Conservation (phyloP, 768 basidiomycete genomes). For the Tylopilus plumbeoviolaceoides region DNA sequence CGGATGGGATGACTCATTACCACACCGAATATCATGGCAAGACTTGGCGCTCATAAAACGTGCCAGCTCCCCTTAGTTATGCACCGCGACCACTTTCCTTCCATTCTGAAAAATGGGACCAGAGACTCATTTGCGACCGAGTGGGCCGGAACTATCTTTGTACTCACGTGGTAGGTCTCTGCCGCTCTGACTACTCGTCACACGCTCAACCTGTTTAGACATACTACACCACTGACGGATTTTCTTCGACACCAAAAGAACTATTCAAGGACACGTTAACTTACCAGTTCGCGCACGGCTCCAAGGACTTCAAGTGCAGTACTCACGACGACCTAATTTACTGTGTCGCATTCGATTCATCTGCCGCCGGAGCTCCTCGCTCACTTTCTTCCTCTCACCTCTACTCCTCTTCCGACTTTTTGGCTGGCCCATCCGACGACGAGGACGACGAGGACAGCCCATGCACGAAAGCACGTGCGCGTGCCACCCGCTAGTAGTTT, state of each 20-base stretch:
- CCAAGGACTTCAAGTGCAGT: slow-evolving; percentile 74
- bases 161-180: slow-evolving; percentile 58
- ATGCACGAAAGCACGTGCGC: no score
- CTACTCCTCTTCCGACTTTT: slow-evolving; percentile 85
- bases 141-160: slow-evolving; percentile 55
- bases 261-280: slow-evolving; percentile 68
- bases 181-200: neutral
- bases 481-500: no score
- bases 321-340: slow-evolving; percentile 75
- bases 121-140: slow-evolving; percentile 61
- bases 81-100: slow-evolving; percentile 73
- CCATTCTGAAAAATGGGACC: slow-evolving; percentile 80
- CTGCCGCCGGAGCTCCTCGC: slow-evolving; percentile 40
- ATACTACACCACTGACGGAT: slow-evolving; percentile 84
- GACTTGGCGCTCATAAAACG: slow-evolving; percentile 80
- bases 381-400: slow-evolving; percentile 60
- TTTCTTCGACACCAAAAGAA: slow-evolving; percentile 52
- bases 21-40: slow-evolving; percentile 89
- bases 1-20: slow-evolving; percentile 70
- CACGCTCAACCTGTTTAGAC: slow-evolving; percentile 47
- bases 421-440: slow-evolving; percentile 27
- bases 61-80: slow-evolving; percentile 47
- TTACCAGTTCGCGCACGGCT: slow-evolving; percentile 90
- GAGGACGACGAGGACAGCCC: no score
- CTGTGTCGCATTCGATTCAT: slow-evolving; percentile 83